These are phyloP conservation scores for Pinus taeda DNA, from an alignment of 75 land plant species.

Conservation along the genomic window DNA sequence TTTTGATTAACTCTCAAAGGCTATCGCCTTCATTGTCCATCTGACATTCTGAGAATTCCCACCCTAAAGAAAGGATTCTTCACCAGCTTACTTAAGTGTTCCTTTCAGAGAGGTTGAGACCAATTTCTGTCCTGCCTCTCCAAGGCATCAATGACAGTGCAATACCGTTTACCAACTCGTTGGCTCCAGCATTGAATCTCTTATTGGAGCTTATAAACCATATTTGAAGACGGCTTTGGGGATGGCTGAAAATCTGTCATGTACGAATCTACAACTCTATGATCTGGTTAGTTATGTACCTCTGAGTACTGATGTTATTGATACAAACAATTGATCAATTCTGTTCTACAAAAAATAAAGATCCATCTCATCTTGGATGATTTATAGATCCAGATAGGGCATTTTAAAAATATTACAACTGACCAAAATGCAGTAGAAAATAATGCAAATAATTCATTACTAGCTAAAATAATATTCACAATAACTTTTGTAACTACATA, in stretches of 20 bases:
- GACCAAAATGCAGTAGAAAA: background rate
- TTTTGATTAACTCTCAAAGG: too few species aligned
- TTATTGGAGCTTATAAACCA: background rate
- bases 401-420: background rate
- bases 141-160: background rate
- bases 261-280: background rate
- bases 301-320: background rate
- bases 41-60: too few species aligned
- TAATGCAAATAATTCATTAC: conserved; percentile 1
- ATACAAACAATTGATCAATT: background rate
- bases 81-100: background rate
- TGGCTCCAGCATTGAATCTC: background rate
- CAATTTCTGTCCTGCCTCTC: background rate
- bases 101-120: background rate
- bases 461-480: conserved; percentile 9
- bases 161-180: background rate
- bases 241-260: background rate
- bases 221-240: background rate
- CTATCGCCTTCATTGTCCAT: too few species aligned
- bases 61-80: too few species aligned
- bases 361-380: background rate
- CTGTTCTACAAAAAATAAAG: background rate
- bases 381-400: background rate
- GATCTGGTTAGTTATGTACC: background rate
- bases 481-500: background rate